Evolutionary conservation across 768 basidiomycete species (phyloP), one percentile per base, ranked within the genome.

Genomic region (Pleurotus tuoliensis): DNA sequence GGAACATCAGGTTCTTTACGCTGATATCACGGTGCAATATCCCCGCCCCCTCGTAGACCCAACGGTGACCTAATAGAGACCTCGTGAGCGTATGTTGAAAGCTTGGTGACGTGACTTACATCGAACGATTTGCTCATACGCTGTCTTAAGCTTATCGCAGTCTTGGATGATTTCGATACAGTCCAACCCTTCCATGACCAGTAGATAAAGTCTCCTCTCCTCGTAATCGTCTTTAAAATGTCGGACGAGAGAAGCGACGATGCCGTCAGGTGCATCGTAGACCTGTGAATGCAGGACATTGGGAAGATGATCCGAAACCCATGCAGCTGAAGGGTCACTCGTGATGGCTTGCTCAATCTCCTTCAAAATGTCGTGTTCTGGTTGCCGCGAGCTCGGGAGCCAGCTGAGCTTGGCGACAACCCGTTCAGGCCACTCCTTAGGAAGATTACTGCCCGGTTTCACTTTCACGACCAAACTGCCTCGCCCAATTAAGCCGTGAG

Each of bases 11-110:
- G 18, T 53, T 53, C 16, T 39, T 18, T 4, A 39, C 13, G 51
- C 51, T 53, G 20, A 53, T 41, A n/a, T 53, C 51, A n/a, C 51
- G 39, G 24, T 53, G 51, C 18, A 53, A 41, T 3, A 53, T 24
- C 11, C 20, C n/a, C 38, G 37, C 51, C n/a, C 5, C 2, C 8
- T 53, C 51, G 20, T 16, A 25, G 9, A 53, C 51, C 38, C 51
- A 53, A 12, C 7, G 11, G 5, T 40, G 51, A 41, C 51, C 51
- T 53, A 11, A 9, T 8, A 15, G 15, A n/a, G 51, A 15, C 4
- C 16, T 44, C 9, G 20, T 16, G 20, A 44, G n/a, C 5, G 2
- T n/a, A 7, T 16, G 11, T 16, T 44, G n/a, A 18, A 6, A n/a
- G 20, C 41, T 44, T 2, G 15, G 6, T 15, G 5, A 22, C 8